Evolutionary conservation across 2,329 filamentous ascomycete genomes (phyloP), one percentile per base, ranked within the genome.

Genomic region (Ceratocystis albifundus): DNA sequence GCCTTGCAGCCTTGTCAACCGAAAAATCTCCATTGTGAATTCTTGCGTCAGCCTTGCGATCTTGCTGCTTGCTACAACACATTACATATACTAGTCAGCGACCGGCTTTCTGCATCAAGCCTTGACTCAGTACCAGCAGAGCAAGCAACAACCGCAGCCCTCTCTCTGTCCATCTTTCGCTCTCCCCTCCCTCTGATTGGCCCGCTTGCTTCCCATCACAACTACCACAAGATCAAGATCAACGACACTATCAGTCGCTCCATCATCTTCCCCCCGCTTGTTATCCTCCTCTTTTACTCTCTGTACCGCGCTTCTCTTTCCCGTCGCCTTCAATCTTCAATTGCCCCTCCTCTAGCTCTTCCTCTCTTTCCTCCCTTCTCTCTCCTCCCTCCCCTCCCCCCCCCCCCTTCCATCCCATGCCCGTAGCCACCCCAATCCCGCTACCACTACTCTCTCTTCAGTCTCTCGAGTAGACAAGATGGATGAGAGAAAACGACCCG

Each of bases 401-500:
- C 67, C 62, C 63, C 66, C 66, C 53, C 4, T 71, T 70, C 72
- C 83, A 95, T 95, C 90, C 87, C 83, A 95, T 95, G 90, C 87
- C 87, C 87, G 84, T 89, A 84, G 86, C 89, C 80, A 88, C 89
- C 79, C 84, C 72, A 82, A 82, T 76, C 83, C 85, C 78, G 17
- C 61, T 28, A 82, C 87, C 77, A 77, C 79, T 75, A 82, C 87
- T 84, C 85, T 88, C 81, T 88, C 90, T 80, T 86, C 86, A 83
- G 82, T 89, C 79, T 81, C 86, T 81, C 96, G 94, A 84, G 68
- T 69, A 67, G 69, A 69, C 57, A 69, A 69, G 66, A 99, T 97
- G 93, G 94, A 99, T 84, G 94, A 97, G 82, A 90, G 94, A 84
- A 99, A 99, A 84, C 87, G 94, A 84, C 88, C 91, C 74, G 89